These are phyloP conservation scores for Neocatenulostroma microsporum DNA, from an alignment of 2,329 filamentous ascomycete species.

Conservation along the genomic window DNA sequence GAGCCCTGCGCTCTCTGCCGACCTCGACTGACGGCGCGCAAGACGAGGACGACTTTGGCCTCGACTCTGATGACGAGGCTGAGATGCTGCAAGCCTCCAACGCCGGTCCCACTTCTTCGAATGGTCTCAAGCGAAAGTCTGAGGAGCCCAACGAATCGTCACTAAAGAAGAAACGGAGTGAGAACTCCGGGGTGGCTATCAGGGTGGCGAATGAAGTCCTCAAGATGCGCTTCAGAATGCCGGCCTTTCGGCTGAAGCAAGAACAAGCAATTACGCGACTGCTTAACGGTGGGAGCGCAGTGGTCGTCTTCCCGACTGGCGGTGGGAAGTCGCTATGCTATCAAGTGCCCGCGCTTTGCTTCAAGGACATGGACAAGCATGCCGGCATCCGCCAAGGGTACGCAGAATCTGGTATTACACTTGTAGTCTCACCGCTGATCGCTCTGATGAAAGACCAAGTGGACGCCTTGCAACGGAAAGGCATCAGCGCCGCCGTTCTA, in stretches of 20 bases:
- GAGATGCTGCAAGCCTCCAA: slow-evolving; percentile 2
- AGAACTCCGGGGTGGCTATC: not conserved
- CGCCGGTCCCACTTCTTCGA: not conserved
- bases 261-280: slow-evolving; percentile 38
- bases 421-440: slow-evolving; percentile 85
- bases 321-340: slow-evolving; percentile 97
- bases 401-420: slow-evolving; percentile 62
- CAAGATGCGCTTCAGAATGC: slow-evolving; percentile 34
- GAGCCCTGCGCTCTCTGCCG: too few species aligned
- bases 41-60: slow-evolving; percentile 4
- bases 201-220: slow-evolving; percentile 30
- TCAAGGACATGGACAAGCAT: slow-evolving; percentile 39
- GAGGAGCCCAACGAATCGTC: slow-evolving; percentile 3
- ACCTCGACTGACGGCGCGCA: too few species aligned
- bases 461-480: slow-evolving; percentile 63
- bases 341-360: slow-evolving; percentile 79
- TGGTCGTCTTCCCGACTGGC: slow-evolving; percentile 95
- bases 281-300: slow-evolving; percentile 50
- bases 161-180: slow-evolving; percentile 1
- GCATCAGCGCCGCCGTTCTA: slow-evolving; percentile 71
- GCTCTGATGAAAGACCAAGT: slow-evolving; percentile 98
- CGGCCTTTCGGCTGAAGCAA: slow-evolving; percentile 40
- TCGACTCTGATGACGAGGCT: slow-evolving; percentile 2
- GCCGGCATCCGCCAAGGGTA: slow-evolving; percentile 57
- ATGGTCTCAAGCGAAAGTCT: slow-evolving; percentile 1